Evolutionary conservation across 805 yeast genomes (phyloP), one percentile per base, ranked within the genome.

Genomic region (Wickerhamiella spandovensis): DNA sequence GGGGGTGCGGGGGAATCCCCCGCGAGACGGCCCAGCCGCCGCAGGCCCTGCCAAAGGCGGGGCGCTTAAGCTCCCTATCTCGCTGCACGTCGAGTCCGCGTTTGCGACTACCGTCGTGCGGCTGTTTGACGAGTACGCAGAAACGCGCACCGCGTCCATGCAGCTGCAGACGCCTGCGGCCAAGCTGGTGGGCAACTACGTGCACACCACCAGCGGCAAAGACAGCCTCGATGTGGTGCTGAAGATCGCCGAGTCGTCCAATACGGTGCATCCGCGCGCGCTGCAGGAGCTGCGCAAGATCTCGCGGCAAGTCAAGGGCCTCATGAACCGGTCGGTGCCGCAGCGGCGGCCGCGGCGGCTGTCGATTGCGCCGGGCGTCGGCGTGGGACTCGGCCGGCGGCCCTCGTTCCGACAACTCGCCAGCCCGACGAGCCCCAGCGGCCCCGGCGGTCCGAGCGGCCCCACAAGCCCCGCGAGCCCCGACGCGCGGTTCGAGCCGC

Each of bases 121-220:
- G 3, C 37, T 59, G n/a, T 48, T 53, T 39, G 61, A 58, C 59
- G 67, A 25, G 69, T 25, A 22, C 7, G 48, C 42, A 0, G 47
- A 51, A 15, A 20, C 22, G 13, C 32, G 23, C 2, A 53, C 53
- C 10, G 62, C 65, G 6, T 58, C 65, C 1, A 47, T 89, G 15
- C 74, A 71, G 24, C 65, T 89, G 23, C 82, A 76, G 48, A 77
- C 95, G 0, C 97, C 97, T 0, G 82, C 85, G 1, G 77, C 89
- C 1, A 71, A 70, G 47, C 70, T 83, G 5, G 72, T 74, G 2
- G 57, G 79, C 0, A 77, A 73, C 51, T 87, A 85, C 60, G 61
- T 64, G 3, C 49, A 47, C 23, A 12, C 23, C 39, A 3, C 39
- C 48, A 72, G 70, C 46, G 83, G 75, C 57, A 22, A 13, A 13